Conservation (phyloP, 768 basidiomycete species). For the Russula ochroleuca region DNA sequence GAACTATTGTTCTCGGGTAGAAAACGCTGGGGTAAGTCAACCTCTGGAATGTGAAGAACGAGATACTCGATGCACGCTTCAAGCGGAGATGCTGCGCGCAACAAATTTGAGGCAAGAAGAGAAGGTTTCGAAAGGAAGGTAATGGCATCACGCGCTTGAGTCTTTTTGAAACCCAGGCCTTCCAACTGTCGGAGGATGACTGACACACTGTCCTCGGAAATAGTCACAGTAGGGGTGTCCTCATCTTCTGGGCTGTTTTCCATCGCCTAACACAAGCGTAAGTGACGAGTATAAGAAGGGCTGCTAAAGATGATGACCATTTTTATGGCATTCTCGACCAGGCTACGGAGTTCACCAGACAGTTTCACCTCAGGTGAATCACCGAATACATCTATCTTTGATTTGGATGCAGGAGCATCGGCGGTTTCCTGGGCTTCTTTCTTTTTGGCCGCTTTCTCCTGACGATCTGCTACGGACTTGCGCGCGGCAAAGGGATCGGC, state of each 20-base stretch:
- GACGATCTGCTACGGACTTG: slow-evolving; percentile 61
- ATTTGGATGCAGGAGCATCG: slow-evolving; percentile 18
- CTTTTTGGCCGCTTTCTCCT: slow-evolving; percentile 50
- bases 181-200: slow-evolving; percentile 52
- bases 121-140: slow-evolving; percentile 58
- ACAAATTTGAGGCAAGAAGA: slow-evolving; percentile 55
- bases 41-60: slow-evolving; percentile 78
- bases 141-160: slow-evolving; percentile 49
- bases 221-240: slow-evolving; percentile 35
- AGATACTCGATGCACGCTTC: slow-evolving; percentile 84
- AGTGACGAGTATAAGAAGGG: slow-evolving; percentile 3
- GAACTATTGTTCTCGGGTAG: slow-evolving; percentile 61
- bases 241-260: slow-evolving; percentile 48
- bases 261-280: slow-evolving; percentile 41
- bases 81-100: slow-evolving; percentile 54
- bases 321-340: slow-evolving; percentile 78
- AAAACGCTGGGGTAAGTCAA: slow-evolving; percentile 76
- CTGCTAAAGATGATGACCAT: slow-evolving; percentile 43
- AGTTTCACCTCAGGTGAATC: slow-evolving; percentile 76
- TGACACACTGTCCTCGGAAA: slow-evolving; percentile 42
- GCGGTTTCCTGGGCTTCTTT: slow-evolving; percentile 31
- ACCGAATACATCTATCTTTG: slow-evolving; percentile 39
- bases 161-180: slow-evolving; percentile 59
- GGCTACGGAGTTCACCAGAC: slow-evolving; percentile 67
- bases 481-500: slow-evolving; percentile 79